Evolutionary conservation across 1,284 basidiomycete genomes (phyloP), one percentile per base, ranked within the genome.

Genomic region (Sporisorium reilianum): DNA sequence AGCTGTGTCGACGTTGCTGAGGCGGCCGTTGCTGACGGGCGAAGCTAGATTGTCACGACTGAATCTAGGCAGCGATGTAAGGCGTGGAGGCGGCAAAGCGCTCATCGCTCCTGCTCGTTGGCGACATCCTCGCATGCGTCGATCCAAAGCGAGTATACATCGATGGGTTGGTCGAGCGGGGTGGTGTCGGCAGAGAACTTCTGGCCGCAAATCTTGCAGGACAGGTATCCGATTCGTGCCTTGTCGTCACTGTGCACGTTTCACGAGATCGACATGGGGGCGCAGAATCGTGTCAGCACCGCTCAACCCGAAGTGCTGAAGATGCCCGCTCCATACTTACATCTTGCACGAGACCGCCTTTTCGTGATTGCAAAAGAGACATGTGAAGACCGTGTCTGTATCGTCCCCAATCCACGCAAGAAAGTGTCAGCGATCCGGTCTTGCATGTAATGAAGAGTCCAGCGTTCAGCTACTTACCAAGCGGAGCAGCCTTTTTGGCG

Each of bases 71-170:
- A 20, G 48, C 48, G 20, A 36, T 2, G n/a, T 12, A 32, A 32
- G 32, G 9, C 20, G n/a, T 5, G 32, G 10, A 12, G 32, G 20
- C 12, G 6, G 51, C 23, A 18, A 11, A 25, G 14, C 4, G 36
- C 32, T 49, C 42, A 69, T 12, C 59, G 62, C n/a, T 70, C 64
- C 55, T 78, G 63, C 30, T 76, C 66, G 53, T 77, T 69, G 14
- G 93, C 91, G 25, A 92, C 93, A 22, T 92, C 91, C 82, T 94
- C 93, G 22, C 92, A 92, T 48, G 93, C 93, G 85, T 94, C 93
- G 75, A 94, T 93, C 93, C 93, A 95, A 81, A 93, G 71, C 34
- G 92, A 93, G 84, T 94, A 95, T 28, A 95, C 92, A 84, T 95
- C 93, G 67, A 95, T 91, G 6, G 93, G 90, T 78, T 94, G 93